Base-by-base conservation (phyloP, 164 flowering plant genomes). In the Tinospora cordifolia region DNA sequence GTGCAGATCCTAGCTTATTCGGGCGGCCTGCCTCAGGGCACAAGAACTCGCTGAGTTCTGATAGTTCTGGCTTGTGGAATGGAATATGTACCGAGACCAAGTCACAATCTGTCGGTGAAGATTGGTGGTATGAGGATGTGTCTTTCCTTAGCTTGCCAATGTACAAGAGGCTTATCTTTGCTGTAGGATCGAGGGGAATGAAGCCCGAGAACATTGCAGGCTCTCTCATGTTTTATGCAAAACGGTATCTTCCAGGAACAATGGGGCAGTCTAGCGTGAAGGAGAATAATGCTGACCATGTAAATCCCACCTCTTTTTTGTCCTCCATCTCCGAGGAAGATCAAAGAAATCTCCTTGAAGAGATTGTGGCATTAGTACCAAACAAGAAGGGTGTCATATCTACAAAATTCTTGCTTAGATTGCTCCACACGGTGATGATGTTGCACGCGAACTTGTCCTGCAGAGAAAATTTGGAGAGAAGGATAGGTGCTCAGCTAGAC, bases 61-160 rank as follows among this genome's bases (percentile, higher is more conserved):
- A 57, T 3, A 82, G 77, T 7, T 62, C 75, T 24, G 65, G 71
- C 6, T 26, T 83, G 22, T 89, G 93, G 90, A 90, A 89, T 75
- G 93, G 97, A 70, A 86, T 88, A 67, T 51, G 73, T 26, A 57
- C 81, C 13, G 60, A 68, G 39, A 63, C 79, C 21, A 84, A 80
- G 73, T 71, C 80, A 26, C 70, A 69, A 10, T 44, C 75, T 21
- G 41, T 75, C 27, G 69, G 77, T 57, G 83, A 82, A 22, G 89
- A 89, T 74, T 88, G 90, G 92, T 86, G 93, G 93, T 86, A 79
- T 57, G 88, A 85, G 69, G 97, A 90, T 70, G 87, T 78, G 22
- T 86, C 87, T 19, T 77, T 67, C 62, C 87, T 90, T 4, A 84
- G 82, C 27, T 72, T 85, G 6, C 76, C 84, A 49, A 62, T 87